These are phyloP conservation scores for Vitellaria paradoxa DNA, from an alignment of 179 eudicot species.

Conservation along the genomic window DNA sequence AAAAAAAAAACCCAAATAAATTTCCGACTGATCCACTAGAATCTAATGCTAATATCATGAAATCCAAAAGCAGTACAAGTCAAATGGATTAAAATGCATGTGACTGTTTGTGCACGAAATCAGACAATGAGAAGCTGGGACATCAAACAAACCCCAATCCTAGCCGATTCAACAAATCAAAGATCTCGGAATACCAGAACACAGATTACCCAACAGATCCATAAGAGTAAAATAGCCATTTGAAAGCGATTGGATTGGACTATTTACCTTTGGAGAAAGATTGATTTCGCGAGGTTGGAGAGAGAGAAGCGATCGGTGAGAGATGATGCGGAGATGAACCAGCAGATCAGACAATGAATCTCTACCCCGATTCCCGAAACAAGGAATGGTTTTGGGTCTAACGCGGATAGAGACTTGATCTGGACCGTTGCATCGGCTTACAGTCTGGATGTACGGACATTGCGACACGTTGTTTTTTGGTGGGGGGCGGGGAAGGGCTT, in stretches of 20 bases:
- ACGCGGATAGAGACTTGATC: conserved; percentile 10
- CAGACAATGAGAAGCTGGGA: background rate
- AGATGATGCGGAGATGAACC: background rate
- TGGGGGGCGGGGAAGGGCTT: too few species aligned
- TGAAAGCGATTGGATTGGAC: background rate
- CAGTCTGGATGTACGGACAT: conserved; percentile 42
- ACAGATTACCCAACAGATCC: background rate
- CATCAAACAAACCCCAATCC: background rate
- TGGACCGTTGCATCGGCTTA: conserved; percentile 41
- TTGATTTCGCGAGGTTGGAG: background rate
- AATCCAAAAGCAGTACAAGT: background rate
- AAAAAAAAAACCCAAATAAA: background rate
- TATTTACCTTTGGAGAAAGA: background rate
- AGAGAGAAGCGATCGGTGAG: conserved; percentile 1
- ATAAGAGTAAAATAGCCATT: background rate
- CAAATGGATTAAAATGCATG: background rate
- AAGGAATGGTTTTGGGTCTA: conserved; percentile 10
- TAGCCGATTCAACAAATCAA: too few species aligned
- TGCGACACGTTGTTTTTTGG: conserved; percentile 30
- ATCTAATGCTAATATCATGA: background rate
- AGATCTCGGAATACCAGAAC: background rate
- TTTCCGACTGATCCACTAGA: background rate
- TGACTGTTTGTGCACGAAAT: background rate
- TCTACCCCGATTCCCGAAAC: background rate
- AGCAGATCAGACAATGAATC: background rate